Evolutionary conservation across 2,329 filamentous ascomycete genomes (phyloP).

Genomic region (Aspergillus sp.): DNA sequence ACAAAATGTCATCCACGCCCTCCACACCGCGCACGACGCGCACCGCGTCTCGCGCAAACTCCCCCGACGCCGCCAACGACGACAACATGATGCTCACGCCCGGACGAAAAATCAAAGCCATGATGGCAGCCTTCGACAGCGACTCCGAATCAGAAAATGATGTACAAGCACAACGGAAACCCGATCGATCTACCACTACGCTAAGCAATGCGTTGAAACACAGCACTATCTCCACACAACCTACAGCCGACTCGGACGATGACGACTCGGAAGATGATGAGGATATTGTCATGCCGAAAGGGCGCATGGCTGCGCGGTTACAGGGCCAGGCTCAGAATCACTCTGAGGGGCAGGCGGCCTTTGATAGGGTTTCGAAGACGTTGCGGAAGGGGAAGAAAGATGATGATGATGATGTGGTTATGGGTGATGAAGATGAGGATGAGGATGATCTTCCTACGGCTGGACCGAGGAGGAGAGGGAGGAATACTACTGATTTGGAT

Average conservation of each 20-base stretch:
- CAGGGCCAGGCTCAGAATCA: constrained; percentile 42
- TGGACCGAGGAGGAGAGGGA: constrained; percentile 30
- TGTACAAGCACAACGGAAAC: constrained; percentile 22
- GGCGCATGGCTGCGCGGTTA: constrained; percentile 67
- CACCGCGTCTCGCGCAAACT: constrained; percentile 31
- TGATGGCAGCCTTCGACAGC: constrained; percentile 52
- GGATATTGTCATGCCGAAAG: constrained; percentile 59
- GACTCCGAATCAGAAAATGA: constrained; percentile 51
- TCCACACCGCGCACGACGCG: constrained; percentile 39
- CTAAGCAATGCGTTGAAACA: constrained; percentile 6
- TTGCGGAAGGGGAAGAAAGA: constrained; percentile 22
- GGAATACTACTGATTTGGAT: constrained; percentile 32
- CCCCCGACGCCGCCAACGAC: constrained; percentile 21
- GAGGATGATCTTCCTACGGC: constrained; percentile 36
- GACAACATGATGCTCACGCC: constrained; percentile 41
- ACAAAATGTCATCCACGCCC: constrained; percentile 28
- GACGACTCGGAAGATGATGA: constrained; percentile 48
- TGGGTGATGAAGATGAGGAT: constrained; percentile 23
- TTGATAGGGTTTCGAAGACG: constrained; percentile 41
- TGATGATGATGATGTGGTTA: constrained; percentile 20
- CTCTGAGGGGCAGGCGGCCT: constrained; percentile 36
- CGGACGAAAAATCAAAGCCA: constrained; percentile 51
- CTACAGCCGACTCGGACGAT: constrained; percentile 13
- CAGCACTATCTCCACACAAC: constrained; percentile 2
- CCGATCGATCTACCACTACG: constrained; percentile 3